Evolutionary conservation across 2,329 filamentous ascomycete species (phyloP), one percentile per base, ranked within the genome.

Genomic region (Aspergillus floridensis): DNA sequence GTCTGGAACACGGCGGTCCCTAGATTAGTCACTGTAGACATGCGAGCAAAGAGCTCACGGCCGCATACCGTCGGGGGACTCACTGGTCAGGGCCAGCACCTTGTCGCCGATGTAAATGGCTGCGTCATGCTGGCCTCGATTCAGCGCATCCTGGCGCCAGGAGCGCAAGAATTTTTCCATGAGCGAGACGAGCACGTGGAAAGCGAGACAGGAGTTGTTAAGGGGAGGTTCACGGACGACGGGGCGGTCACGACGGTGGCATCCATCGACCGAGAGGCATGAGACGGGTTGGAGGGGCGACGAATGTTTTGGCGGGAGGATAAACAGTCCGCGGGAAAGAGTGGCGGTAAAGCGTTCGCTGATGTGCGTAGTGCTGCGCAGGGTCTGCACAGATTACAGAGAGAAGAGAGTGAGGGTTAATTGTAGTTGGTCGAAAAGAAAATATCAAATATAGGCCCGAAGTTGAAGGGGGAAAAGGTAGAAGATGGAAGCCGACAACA

Each of bases 41-140:
- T 22, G 22, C 41, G 49, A 38, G 11, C 35, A 35, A 24, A 44
- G 16, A 35, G 14, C 32, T 16, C 32, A 35, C 38, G 38, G 16
- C 38, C 38, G 38, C 38, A n/a, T 19, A 44, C 6, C 38, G 19
- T 26, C 38, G 19, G 31, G 14, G n/a, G 31, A 77, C 86, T 66
- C 77, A 97, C 93, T 91, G 41, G 93, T 98, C 71, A 99, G 82
- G 59, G 95, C 95, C 59, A 98, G 84, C 68, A 99, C 83, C 81
- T 99, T 99, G 83, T 99, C 95, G 64, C 92, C 95, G 65, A 98
- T 92, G 74, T 96, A 98, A 69, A 98, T 93, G 72, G 95, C 95
- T 35, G 93, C 91, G 66, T 98, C 93, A 76, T 97, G 93, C 75
- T 99, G 95, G 65, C 95, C 92, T 76, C 96, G 95, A 79, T 96